Evolutionary conservation across 805 yeast species (phyloP), one percentile per base, ranked within the genome.

Genomic region (Myxozyma mucilagina): DNA sequence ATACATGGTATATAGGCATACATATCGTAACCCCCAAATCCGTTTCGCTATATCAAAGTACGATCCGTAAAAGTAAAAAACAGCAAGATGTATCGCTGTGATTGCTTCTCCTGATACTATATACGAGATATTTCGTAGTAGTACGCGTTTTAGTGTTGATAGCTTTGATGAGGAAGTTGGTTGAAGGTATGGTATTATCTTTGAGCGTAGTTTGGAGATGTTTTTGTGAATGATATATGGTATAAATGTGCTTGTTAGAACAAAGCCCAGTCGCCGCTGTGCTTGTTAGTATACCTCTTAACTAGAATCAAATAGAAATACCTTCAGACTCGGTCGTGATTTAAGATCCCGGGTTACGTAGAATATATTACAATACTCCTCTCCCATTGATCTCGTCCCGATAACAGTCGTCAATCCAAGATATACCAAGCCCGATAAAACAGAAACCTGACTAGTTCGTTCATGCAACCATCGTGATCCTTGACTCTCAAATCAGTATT

Each of bases 381-480:
- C 98, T 0, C 99, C 99, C 32, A 94, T 75, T 0, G 98, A 93
- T 56, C 93, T 79, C 1, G 89, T 82, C 0, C 93, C 93, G 4
- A 83, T 60, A 13, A 87, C 74, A 0, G 97, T 92, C 0, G 97
- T 93, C 24, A 89, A 74, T 1, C 80, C 73, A n/a, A 90, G 76
- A 70, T 93, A 93, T 0, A 86, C 47, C 1, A 86, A 72, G 55
- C 85, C 85, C 9, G 87, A 82, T 1, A 78, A 71, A 0, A 84
- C 79, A 0, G 85, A 75, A 13, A 91, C 77, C 67, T 86, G 89
- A 47, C 82, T 80, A 1, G 87, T 82, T 67, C 86, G 81, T 3
- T 81, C 75, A 69, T 89, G 87, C 10, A 86, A 78, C 69, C 85
- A 86, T 41, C 90, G 73, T 51, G 77, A 69, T 29, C 80, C 79